Percentiles rank a stretch among this genome's conserved stretches.
phyloP scores from a whole-genome alignment of 148 eudicot species.

The Dianthus caryophyllus region DNA sequence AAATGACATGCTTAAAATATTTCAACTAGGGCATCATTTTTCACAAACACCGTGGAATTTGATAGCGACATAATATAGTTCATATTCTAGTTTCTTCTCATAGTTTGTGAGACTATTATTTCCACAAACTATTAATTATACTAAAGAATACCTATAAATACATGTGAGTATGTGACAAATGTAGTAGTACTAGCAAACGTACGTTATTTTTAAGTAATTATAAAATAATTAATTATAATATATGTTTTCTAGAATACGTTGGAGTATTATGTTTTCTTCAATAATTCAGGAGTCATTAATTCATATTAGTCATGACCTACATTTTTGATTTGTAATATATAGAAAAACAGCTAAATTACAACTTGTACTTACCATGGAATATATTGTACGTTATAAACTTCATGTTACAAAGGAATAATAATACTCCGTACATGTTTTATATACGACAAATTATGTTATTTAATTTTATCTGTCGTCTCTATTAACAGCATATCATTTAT shows the following conservation, averaged over 20 bases:
- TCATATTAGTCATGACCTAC: no score
- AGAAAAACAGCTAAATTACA: constrained; percentile 1
- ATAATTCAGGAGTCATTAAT: no score
- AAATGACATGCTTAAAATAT: no score
- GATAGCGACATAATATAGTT: no score
- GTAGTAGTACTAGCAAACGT: not conserved
- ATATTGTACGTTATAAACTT: no score
- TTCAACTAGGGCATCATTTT: no score
- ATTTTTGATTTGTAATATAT: not conserved
- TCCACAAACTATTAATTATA: constrained; percentile 4
- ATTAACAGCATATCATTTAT: no score
- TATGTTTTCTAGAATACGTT: not conserved
- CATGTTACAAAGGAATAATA: not conserved
- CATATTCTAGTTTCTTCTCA: not conserved
- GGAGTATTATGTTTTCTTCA: no score
- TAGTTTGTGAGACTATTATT: not conserved
- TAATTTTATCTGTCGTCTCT: no score
- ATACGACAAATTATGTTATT: no score
- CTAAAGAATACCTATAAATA: not conserved
- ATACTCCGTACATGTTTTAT: not conserved
- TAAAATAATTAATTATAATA: no score
- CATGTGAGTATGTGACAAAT: not conserved
- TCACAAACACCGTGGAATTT: no score
- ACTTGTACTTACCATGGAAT: not conserved
- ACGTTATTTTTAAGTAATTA: not conserved